A percentile compares a stretch with the other conserved stretches of the same genome.
Evolutionary conservation across 805 yeast genomes (phyloP).

Genomic region (Crinitomyces ghanaensis): DNA sequence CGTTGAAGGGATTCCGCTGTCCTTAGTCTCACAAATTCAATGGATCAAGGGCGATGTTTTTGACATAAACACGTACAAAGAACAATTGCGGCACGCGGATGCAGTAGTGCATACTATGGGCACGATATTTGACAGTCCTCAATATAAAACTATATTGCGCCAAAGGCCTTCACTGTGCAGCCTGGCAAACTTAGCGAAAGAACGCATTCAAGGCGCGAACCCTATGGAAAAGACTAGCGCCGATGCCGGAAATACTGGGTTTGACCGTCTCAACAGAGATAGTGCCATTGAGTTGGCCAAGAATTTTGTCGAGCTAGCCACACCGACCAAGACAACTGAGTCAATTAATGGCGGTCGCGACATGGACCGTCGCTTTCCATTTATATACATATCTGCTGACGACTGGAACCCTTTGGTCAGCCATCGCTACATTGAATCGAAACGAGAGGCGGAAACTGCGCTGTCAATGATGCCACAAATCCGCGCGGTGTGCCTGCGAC

Average conservation of each 20-base stretch:
- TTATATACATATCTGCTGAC: conserved; percentile 78
- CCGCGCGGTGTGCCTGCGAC: conserved; percentile 58
- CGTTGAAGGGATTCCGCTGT: conserved; percentile 25
- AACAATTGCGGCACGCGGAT: conserved; percentile 36
- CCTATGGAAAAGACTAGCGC: conserved; percentile 31
- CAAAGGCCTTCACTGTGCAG: conserved; percentile 5
- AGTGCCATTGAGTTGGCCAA: conserved; percentile 58
- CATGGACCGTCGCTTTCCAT: conserved; percentile 24
- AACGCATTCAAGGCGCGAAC: conserved; percentile 38
- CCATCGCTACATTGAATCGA: conserved; percentile 58
- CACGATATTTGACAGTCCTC: conserved; percentile 51
- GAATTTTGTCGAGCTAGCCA: conserved; percentile 35
- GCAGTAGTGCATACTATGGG: conserved; percentile 83
- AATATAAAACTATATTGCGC: conserved; percentile 44
- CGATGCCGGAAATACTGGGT: conserved; percentile 32
- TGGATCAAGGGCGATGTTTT: conserved; percentile 65
- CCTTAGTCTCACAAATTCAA: conserved; percentile 36
- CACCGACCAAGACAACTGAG: conserved; percentile 12
- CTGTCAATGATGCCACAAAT: conserved; percentile 35
- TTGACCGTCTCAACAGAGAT: conserved; percentile 55
- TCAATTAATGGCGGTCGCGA: conserved; percentile 3
- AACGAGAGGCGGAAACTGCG: conserved; percentile 64
- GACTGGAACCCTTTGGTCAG: conserved; percentile 58
- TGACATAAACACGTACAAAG: conserved; percentile 44
- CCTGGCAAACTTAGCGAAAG: conserved; percentile 7